Evolutionary conservation across 1,284 basidiomycete species (phyloP), one percentile per base, ranked within the genome.

Genomic region (Porphyrellus sp.): DNA sequence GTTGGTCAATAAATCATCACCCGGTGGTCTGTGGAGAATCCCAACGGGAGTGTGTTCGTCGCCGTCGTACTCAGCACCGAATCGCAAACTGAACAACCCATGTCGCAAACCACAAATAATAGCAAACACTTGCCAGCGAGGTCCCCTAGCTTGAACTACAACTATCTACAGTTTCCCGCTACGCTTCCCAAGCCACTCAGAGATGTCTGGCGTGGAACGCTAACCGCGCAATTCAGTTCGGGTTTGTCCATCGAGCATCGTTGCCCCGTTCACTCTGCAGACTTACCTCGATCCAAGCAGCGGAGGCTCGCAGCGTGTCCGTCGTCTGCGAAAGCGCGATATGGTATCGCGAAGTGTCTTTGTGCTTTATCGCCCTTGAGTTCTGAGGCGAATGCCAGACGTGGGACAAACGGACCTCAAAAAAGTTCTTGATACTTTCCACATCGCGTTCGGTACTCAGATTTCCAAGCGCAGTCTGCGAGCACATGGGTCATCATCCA

Each of bases 371-470:
- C 53, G 42, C 47, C 35, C 30, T 51, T 61, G 39, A 62, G 45
- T 33, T 39, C 37, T 8, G 18, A 12, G 9, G 15, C 25, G 11
- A 23, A 28, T 34, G 21, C 8, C 12, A 31, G 11, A 33, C 15
- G 23, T n/a, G 18, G 8, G 25, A 47, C 52, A 46, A 28, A 54
- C 51, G 48, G 60, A 80, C 82, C 76, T 83, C 78, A 71, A 88
- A 89, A 76, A 90, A 94, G 4, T 70, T 75, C 47, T 82, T 80
- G 21, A 85, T 78, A 8, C 76, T 77, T 46, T 83, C 70, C 24
- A 83, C 79, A 71, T 97, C 94, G 59, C 83, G 72, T 59, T 86
- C 74, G 18, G 79, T 82, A 18, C 85, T 82, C 55, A 97, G 76
- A 35, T 73, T 70, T 27, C 72, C 71, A 70, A 93, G 83, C 8